phyloP scores from a whole-genome alignment of 805 yeast genomes.

The Monosporozyma siamensis region DNA sequence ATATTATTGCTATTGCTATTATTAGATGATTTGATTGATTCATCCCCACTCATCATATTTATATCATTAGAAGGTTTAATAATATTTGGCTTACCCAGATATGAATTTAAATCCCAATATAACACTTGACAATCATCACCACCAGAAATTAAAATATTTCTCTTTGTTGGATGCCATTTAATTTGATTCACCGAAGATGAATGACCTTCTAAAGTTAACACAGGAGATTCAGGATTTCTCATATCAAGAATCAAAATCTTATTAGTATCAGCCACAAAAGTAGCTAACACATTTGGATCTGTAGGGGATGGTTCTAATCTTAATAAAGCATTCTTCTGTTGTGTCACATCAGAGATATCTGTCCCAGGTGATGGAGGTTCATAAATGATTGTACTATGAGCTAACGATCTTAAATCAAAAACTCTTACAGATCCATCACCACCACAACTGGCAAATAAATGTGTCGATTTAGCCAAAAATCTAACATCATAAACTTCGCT shows the following conservation, averaged over 20 bases:
- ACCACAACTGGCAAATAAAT: conserved; percentile 82
- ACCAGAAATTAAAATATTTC: conserved; percentile 51
- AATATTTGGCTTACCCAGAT: conserved; percentile 9
- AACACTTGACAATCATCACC: conserved; percentile 67
- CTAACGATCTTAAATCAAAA: conserved; percentile 80
- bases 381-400: conserved; percentile 89
- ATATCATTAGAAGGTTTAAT: not conserved
- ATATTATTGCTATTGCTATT: not conserved
- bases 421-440: conserved; percentile 92
- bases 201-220: conserved; percentile 61
- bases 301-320: conserved; percentile 68
- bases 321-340: conserved; percentile 49
- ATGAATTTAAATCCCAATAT: conserved; percentile 49
- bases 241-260: conserved; percentile 67
- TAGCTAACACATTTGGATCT: conserved; percentile 77
- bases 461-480: conserved; percentile 61
- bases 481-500: conserved; percentile 89
- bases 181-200: conserved; percentile 59
- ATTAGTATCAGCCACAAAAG: conserved; percentile 63
- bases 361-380: conserved; percentile 45
- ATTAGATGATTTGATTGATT: conserved; percentile 1
- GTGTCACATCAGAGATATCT: conserved; percentile 3
- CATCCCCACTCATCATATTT: conserved; percentile 9
- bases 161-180: conserved; percentile 72
- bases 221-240: conserved; percentile 80